A percentile compares a stretch with the other conserved stretches of the same genome.
phyloP scores from a whole-genome alignment of 2,329 filamentous ascomycete species.

The Fusarium succisae region DNA sequence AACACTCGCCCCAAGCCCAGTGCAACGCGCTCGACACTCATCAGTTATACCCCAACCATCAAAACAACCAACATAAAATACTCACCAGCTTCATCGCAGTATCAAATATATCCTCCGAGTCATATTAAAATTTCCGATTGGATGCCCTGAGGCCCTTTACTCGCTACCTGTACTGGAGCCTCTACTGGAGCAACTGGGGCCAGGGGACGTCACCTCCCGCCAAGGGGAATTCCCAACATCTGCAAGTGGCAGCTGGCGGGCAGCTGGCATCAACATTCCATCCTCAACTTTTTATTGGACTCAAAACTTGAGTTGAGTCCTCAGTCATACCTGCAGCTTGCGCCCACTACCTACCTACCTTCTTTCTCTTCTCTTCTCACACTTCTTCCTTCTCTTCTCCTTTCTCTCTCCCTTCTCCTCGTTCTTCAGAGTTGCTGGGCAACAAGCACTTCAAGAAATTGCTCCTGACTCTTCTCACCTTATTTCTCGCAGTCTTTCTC shows the following conservation, averaged over 20 bases:
- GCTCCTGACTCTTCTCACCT: background rate
- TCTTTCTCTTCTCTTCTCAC: background rate
- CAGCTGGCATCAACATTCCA: background rate
- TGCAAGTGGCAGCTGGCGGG: background rate
- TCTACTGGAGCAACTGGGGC: background rate
- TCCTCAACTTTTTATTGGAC: background rate
- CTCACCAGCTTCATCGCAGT: no score
- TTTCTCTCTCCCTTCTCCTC: no score
- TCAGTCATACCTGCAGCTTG: background rate
- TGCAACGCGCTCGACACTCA: background rate
- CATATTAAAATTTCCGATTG: rapidly evolving
- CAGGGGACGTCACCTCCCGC: background rate
- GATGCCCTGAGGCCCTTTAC: background rate
- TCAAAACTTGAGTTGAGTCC: background rate
- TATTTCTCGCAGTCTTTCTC: background rate
- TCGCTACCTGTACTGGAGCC: background rate
- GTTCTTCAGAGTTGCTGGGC: background rate
- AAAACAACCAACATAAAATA: background rate
- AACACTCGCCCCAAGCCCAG: background rate
- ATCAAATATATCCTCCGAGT: background rate
- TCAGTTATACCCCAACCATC: background rate
- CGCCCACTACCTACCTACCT: background rate
- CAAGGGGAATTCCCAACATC: background rate
- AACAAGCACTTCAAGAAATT: background rate
- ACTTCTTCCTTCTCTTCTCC: background rate